Conservation (phyloP, 768 basidiomycete genomes). For the Lenzites betulinus region DNA sequence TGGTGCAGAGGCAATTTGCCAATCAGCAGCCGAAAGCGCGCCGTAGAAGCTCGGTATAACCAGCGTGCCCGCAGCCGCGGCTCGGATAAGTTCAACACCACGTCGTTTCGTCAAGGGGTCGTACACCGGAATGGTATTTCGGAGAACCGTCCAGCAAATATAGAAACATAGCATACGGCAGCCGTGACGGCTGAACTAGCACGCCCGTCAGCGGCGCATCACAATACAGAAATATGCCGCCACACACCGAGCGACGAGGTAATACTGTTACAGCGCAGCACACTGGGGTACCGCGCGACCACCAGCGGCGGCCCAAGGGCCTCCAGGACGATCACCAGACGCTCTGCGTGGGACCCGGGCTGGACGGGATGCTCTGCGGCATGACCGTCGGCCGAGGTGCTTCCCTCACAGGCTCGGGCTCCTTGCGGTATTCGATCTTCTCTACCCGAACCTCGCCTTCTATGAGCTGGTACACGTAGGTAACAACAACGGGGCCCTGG, state of each 20-base stretch:
- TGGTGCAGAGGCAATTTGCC: background rate
- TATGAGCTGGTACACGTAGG: slow-evolving; percentile 94
- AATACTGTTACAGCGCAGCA: slow-evolving; percentile 14
- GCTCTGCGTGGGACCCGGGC: slow-evolving; percentile 34
- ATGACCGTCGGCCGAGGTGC: slow-evolving; percentile 45
- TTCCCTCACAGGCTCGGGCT: slow-evolving; percentile 44
- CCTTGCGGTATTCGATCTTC: slow-evolving; percentile 84
- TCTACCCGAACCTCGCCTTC: slow-evolving; percentile 93
- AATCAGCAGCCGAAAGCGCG: no score
- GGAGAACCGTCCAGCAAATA: background rate
- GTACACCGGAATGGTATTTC: background rate
- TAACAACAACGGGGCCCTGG: slow-evolving; percentile 95
- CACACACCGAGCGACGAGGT: background rate
- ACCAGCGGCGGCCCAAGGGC: background rate
- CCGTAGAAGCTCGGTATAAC: background rate
- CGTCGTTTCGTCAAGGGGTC: background rate
- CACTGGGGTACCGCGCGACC: background rate
- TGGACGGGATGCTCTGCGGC: slow-evolving; percentile 55
- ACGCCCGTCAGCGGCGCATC: background rate
- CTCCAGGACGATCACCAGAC: slow-evolving; percentile 32
- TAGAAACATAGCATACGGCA: background rate
- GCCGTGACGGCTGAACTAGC: background rate
- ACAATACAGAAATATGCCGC: background rate
- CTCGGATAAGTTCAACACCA: no score
- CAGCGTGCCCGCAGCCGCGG: no score